Evolutionary conservation across 345 rosid species (phyloP), one percentile per base, ranked within the genome.

Genomic region (Brassica juncea): DNA sequence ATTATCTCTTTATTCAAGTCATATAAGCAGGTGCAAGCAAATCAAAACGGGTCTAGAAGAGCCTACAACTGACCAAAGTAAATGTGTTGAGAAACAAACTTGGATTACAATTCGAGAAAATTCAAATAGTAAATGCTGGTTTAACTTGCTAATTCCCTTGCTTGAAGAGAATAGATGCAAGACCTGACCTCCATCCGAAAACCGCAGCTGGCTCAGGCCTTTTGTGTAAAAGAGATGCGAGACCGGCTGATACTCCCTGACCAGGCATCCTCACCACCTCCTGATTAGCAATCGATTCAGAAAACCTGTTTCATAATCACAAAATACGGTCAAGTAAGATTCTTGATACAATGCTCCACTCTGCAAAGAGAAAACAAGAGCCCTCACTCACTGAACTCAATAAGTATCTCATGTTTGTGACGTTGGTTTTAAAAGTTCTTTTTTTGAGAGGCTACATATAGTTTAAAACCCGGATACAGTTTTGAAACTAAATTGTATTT

Each of bases 141-240:
- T 30, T 4, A 25, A 64, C 23, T 55, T 44, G 27, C 77, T 89
- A 88, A 42, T 83, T 86, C 68, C 87, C 86, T 57, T 79, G 88
- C 79, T 90, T 92, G 83, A 84, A 91, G 14, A 92, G 85, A 82
- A 92, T 76, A 49, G 97, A 92, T 65, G 98, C 87, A 61, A 94
- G 80, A 77, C 87, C 82, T 2, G 78, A 79, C 60, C 93, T 86
- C 98, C 94, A 87, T 67, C 99, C 97, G 66, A 73, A 88, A 10
- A 89, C 44, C 63, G 81, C 72, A 9, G 95, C 67, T 35, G 91
- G 87, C 44, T 82, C 86, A 28, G 85, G 91, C 85, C 82, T 90
- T 70, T 76, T 86, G 25, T 88, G 88, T 58, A 89, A 9, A 74
- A 90, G 80, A 61, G 92, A 84, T 14, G 90, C 83, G 42, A 90